Evolutionary conservation across 2,329 filamentous ascomycete genomes (phyloP).

Genomic region (Trichophyton rubrum): DNA sequence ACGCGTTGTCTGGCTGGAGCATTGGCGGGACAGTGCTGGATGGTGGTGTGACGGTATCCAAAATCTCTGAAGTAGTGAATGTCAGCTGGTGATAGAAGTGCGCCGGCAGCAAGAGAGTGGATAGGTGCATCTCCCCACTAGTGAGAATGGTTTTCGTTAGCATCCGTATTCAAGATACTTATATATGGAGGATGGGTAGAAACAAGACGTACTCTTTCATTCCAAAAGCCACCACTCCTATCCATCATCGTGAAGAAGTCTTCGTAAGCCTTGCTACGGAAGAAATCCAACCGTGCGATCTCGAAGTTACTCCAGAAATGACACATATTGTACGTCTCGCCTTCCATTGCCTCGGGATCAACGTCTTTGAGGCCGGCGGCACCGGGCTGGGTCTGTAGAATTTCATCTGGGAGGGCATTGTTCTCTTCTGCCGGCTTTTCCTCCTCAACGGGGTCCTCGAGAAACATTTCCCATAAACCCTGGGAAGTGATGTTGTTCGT

Average conservation of each 20-base stretch:
- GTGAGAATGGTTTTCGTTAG: constrained; percentile 24
- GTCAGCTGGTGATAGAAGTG: constrained; percentile 65
- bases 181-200: constrained; percentile 15
- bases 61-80: constrained; percentile 99
- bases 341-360: constrained; percentile 88
- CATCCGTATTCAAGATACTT: constrained; percentile 10
- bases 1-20: constrained; percentile 77
- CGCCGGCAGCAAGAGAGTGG: constrained; percentile 89
- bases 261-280: constrained; percentile 92
- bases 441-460: constrained; percentile 49
- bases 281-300: constrained; percentile 88
- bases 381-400: constrained; percentile 61
- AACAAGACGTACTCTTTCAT: constrained; percentile 66
- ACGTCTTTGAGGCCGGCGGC: constrained; percentile 62
- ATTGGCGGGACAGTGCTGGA: constrained; percentile 95
- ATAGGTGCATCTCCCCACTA: constrained; percentile 98
- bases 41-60: constrained; percentile 95
- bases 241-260: constrained; percentile 99
- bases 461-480: constrained; percentile 97
- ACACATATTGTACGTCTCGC: constrained; percentile 98
- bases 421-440: constrained; percentile 47
- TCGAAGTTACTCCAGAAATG: constrained; percentile 99
- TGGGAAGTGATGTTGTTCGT: constrained; percentile 80
- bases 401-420: constrained; percentile 67
- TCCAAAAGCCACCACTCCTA: constrained; percentile 95